phyloP scores from a whole-genome alignment of 208 protist genomes.

The Leishmania gerbilli region DNA sequence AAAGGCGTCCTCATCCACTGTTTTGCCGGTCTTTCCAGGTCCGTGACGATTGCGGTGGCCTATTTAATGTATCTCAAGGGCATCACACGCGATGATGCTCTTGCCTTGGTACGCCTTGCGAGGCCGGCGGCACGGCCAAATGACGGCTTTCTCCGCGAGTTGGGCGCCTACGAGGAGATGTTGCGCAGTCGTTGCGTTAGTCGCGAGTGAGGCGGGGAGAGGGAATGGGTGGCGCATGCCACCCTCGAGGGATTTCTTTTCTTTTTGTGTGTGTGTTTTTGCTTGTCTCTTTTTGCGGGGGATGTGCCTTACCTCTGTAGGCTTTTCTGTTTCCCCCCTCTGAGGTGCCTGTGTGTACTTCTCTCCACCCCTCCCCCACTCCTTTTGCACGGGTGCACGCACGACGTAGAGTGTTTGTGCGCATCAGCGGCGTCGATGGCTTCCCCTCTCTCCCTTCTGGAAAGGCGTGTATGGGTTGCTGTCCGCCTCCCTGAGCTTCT shows the following conservation, averaged over 20 bases:
- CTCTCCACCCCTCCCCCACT: neutral
- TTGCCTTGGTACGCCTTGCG: slow-evolving; percentile 57
- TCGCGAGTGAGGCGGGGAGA: neutral
- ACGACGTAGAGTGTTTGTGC: neutral
- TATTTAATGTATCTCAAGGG: slow-evolving; percentile 83
- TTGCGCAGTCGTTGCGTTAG: slow-evolving; percentile 17
- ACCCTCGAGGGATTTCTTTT: neutral
- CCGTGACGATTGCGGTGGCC: slow-evolving; percentile 77
- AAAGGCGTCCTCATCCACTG: slow-evolving; percentile 89
- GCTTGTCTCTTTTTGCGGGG: neutral
- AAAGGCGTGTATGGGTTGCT: neutral
- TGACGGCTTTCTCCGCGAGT: slow-evolving; percentile 69
- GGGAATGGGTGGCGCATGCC: neutral
- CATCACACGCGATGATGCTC: slow-evolving; percentile 66
- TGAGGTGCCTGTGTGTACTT: neutral
- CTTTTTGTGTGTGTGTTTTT: neutral
- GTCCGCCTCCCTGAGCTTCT: neutral
- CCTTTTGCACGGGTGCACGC: neutral
- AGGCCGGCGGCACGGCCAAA: slow-evolving; percentile 83
- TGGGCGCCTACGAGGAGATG: slow-evolving; percentile 41
- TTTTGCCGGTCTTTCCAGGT: slow-evolving; percentile 91
- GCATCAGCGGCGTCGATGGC: neutral
- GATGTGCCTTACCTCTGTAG: neutral
- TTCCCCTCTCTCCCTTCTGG: neutral
- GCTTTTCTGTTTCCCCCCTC: neutral